These are phyloP conservation scores for Tylopilus sp. DNA, from an alignment of 1,284 basidiomycete genomes.

Conservation along the genomic window DNA sequence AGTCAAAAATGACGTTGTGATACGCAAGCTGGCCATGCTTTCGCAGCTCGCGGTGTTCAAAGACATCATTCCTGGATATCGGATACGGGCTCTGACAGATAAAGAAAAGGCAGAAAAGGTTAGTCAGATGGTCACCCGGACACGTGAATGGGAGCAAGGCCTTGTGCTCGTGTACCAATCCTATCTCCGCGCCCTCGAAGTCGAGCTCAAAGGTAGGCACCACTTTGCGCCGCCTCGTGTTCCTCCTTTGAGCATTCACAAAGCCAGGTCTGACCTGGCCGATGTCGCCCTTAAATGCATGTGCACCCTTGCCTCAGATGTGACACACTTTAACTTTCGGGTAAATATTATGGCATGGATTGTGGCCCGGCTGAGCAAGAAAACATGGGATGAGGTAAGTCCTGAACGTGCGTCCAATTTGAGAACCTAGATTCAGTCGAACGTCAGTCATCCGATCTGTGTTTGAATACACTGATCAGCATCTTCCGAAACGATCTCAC, in stretches of 20 bases:
- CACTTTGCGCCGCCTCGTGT: conserved; percentile 22
- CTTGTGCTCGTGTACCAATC: conserved; percentile 86
- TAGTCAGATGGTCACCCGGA: conserved; percentile 85
- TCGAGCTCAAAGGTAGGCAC: conserved; percentile 76
- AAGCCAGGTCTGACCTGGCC: conserved; percentile 72
- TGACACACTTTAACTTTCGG: conserved; percentile 97
- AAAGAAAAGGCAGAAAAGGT: conserved; percentile 92
- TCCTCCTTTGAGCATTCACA: conserved; percentile 20
- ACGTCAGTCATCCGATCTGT: conserved; percentile 70
- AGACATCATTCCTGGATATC: conserved; percentile 90
- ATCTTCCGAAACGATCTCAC: conserved; percentile 81
- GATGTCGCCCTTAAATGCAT: conserved; percentile 79
- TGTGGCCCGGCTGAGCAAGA: conserved; percentile 80
- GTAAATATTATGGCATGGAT: conserved; percentile 89
- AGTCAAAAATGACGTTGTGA: conserved; percentile 73
- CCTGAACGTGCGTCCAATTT: conserved; percentile 7
- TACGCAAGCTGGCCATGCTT: conserved; percentile 85
- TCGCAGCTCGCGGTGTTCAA: conserved; percentile 94
- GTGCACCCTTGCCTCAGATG: conserved; percentile 79
- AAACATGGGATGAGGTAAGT: conserved; percentile 82
- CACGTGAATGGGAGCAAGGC: conserved; percentile 97
- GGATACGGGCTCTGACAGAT: conserved; percentile 86
- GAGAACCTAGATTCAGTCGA: conserved; percentile 16
- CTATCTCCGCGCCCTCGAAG: conserved; percentile 83
- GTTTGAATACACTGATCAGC: conserved; percentile 74